A percentile compares a stretch with the other conserved stretches of the same genome.
Conservation (phyloP, 768 basidiomycete genomes). For the Mycena amicta region DNA sequence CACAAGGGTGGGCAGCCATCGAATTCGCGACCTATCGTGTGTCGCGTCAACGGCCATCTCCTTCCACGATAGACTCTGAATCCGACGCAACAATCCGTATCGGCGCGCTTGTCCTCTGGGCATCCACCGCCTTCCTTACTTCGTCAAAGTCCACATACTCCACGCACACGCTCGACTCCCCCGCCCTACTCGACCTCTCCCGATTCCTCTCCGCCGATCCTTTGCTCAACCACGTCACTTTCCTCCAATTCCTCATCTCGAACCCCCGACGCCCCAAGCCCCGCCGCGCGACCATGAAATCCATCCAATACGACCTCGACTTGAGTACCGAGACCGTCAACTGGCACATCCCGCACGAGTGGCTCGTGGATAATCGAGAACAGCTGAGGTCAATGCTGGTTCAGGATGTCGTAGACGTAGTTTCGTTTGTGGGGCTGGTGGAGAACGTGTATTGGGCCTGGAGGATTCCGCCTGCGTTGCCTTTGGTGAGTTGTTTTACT, state of each 20-base stretch:
- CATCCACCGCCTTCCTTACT: background rate
- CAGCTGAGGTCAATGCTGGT: conserved; percentile 7
- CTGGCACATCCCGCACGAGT: conserved; percentile 13
- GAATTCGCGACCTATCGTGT: conserved; percentile 3
- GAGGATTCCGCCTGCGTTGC: conserved; percentile 1
- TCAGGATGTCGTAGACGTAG: background rate
- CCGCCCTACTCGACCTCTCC: background rate
- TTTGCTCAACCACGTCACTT: background rate
- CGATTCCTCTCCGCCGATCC: background rate
- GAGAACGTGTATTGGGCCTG: conserved; percentile 17
- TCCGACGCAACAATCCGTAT: conserved; percentile 11
- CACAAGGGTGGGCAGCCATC: conserved; percentile 6
- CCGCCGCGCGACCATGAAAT: background rate
- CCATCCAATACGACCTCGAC: conserved; percentile 12
- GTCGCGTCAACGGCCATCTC: background rate
- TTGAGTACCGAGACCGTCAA: conserved; percentile 13
- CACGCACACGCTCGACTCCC: background rate
- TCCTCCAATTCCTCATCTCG: conserved; percentile 10
- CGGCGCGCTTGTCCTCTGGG: conserved; percentile 12
- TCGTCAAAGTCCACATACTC: background rate
- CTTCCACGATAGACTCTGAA: background rate
- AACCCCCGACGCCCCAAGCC: background rate
- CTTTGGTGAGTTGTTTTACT: conserved; percentile 7
- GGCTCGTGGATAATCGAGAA: conserved; percentile 7
- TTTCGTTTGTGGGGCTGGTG: conserved; percentile 2